A percentile compares a stretch with the other conserved stretches of the same genome.
Evolutionary conservation across 352 stramenopile species (phyloP).

Genomic region (Phytophthora fragariae): DNA sequence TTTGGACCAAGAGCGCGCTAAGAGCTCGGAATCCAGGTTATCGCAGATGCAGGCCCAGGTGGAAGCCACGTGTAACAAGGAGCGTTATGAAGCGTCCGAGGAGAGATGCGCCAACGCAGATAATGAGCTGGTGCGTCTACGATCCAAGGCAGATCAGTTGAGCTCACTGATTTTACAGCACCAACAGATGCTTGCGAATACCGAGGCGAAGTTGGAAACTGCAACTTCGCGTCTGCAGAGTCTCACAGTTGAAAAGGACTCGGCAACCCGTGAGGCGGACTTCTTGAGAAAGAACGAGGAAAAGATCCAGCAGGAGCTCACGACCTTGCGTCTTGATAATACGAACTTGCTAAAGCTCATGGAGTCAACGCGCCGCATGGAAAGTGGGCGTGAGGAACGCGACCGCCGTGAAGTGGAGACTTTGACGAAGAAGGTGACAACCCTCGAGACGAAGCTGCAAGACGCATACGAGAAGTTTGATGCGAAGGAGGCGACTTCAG

Average conservation of each 20-base stretch:
- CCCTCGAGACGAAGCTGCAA: constrained; percentile 64
- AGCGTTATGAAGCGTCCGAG: constrained; percentile 69
- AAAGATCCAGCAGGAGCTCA: constrained; percentile 66
- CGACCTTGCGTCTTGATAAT: constrained; percentile 69
- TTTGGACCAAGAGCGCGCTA: constrained; percentile 62
- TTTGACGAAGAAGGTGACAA: constrained; percentile 55
- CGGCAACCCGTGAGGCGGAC: constrained; percentile 48
- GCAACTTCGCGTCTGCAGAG: constrained; percentile 47
- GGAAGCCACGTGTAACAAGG: constrained; percentile 67
- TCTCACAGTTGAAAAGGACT: constrained; percentile 59
- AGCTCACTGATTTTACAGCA: constrained; percentile 71
- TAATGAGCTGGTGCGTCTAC: constrained; percentile 70
- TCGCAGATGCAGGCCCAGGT: constrained; percentile 79
- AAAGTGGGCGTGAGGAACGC: constrained; percentile 65
- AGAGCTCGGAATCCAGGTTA: constrained; percentile 58
- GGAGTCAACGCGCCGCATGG: constrained; percentile 77
- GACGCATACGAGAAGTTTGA: constrained; percentile 73
- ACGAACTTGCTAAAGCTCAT: constrained; percentile 86
- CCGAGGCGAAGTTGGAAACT: constrained; percentile 67
- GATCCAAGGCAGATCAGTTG: constrained; percentile 67
- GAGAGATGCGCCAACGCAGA: constrained; percentile 60
- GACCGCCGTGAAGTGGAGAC: constrained; percentile 57
- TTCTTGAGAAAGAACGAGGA: constrained; percentile 74
- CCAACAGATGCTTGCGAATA: constrained; percentile 63
- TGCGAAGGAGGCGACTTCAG: constrained; percentile 56